These are phyloP conservation scores for Boletus subparvulus DNA, from an alignment of 768 basidiomycete genomes.

Conservation along the genomic window DNA sequence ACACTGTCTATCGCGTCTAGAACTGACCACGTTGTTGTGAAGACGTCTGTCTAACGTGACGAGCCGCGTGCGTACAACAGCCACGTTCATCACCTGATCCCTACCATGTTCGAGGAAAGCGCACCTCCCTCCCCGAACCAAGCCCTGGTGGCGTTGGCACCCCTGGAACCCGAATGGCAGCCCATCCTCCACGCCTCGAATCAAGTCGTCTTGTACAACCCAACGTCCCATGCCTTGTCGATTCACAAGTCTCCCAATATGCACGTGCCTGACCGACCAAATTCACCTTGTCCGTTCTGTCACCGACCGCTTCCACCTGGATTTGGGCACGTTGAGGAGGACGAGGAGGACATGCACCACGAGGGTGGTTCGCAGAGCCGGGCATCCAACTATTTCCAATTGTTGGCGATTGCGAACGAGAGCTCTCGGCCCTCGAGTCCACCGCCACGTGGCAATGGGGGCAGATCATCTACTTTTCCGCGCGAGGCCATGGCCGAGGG, in stretches of 20 bases:
- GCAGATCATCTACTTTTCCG: slow-evolving; percentile 45
- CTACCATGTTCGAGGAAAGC: slow-evolving; percentile 32
- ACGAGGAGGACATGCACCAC: slow-evolving; percentile 32
- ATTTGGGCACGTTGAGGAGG: slow-evolving; percentile 33
- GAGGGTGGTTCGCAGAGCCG: slow-evolving; percentile 49
- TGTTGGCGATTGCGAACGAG: slow-evolving; percentile 73
- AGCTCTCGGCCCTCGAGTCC: slow-evolving; percentile 53
- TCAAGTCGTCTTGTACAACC: slow-evolving; percentile 86
- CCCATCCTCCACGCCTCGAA: slow-evolving; percentile 81
- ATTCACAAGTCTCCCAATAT: slow-evolving; percentile 43
- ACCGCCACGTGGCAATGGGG: slow-evolving; percentile 28
- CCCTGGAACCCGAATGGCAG: slow-evolving; percentile 53
- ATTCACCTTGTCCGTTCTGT: slow-evolving; percentile 68
- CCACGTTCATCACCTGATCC: neutral
- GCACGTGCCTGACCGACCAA: slow-evolving; percentile 23
- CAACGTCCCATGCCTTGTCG: slow-evolving; percentile 78
- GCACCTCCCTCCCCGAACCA: slow-evolving; percentile 32
- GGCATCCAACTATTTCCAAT: slow-evolving; percentile 77
- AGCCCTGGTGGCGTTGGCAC: slow-evolving; percentile 30
- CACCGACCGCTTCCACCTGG: slow-evolving; percentile 55
- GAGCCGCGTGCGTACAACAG: slow-evolving; percentile 3
- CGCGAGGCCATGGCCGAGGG: slow-evolving; percentile 83
- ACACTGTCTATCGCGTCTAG: neutral
- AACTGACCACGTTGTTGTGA: neutral
- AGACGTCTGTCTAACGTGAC: neutral